Base-by-base conservation (phyloP, 768 basidiomycete genomes). In the Boletus edulis region DNA sequence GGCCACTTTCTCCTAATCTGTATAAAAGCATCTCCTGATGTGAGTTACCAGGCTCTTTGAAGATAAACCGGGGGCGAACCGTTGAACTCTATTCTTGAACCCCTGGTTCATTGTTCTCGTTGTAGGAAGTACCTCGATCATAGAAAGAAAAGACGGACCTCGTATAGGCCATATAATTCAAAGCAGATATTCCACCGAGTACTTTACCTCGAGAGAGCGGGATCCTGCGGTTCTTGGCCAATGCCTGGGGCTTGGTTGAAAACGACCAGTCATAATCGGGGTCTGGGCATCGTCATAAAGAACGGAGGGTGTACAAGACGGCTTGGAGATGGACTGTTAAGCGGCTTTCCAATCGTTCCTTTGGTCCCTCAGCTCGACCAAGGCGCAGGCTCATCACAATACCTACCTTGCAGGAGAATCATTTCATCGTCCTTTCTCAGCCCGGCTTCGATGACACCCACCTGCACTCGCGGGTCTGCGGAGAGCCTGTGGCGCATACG, bases 381-480 rank as follows among this genome's bases (percentile, higher is more conserved):
- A 40, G 45, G 27, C 40, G 4, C 4, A 39, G 27, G 35, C 18
- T 34, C 31, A 27, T 37, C 4, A 34, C 20, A 5, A 2, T 3
- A 15, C 46, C 31, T 24, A 44, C 62, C 57, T 34, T 49, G 52
- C 8, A 62, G 14, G 37, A 55, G 57, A 22, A 63, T 43, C 49
- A 57, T 47, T 2, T 57, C 52, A 22, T 57, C 59, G 15, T 47
- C 50, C 44, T 57, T 61, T 45, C 59, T 50, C 47, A 58, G 20
- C 24, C 55, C 54, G 32, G 58, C 54, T 42, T 63, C 55, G 44
- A 64, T 64, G 5, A 64, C 46, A 31, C 55, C 48, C 15, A 64
- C 50, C 7, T 31, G 17, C 32, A 58, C 29, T 1, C 29, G 35
- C 4, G 34, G 43, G 29, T 55, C 22, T 1, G 49, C 45, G 13